A percentile compares a stretch with the other conserved stretches of the same genome.
These are phyloP conservation scores for Acacia concinna DNA, from an alignment of 331 rosid genomes.

Conservation along the genomic window DNA sequence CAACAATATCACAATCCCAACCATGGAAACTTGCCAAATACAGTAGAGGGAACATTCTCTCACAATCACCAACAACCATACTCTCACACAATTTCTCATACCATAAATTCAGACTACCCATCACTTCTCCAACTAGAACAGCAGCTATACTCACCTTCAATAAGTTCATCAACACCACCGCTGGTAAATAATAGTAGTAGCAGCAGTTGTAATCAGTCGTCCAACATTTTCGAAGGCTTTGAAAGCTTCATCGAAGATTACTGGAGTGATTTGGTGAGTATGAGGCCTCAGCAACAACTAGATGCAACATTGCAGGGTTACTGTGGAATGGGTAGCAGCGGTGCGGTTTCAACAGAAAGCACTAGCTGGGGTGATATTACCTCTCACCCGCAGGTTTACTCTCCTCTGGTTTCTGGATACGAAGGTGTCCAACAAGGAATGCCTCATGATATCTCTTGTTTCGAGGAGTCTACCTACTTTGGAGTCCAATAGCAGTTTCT, in stretches of 20 bases:
- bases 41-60: background rate
- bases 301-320: slow-evolving; percentile 30
- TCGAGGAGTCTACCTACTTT: slow-evolving; percentile 51
- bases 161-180: slow-evolving; percentile 28
- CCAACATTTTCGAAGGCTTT: slow-evolving; percentile 45
- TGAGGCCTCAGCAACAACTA: slow-evolving; percentile 34
- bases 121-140: background rate
- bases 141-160: slow-evolving; percentile 22
- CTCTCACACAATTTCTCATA: background rate
- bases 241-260: slow-evolving; percentile 54
- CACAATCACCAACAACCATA: background rate
- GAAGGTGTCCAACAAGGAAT: slow-evolving; percentile 38
- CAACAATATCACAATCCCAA: slow-evolving; percentile 28
- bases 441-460: slow-evolving; percentile 41
- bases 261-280: slow-evolving; percentile 43
- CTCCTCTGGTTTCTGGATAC: slow-evolving; percentile 57
- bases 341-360: slow-evolving; percentile 58
- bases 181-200: slow-evolving; percentile 10
- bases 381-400: slow-evolving; percentile 45
- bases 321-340: slow-evolving; percentile 49
- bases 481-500: slow-evolving; percentile 41
- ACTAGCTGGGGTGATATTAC: slow-evolving; percentile 67
- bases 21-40: background rate
- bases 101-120: slow-evolving; percentile 24
- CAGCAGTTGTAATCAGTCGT: slow-evolving; percentile 18